phyloP scores from a whole-genome alignment of 345 rosid species.

The Gossypium bickii region DNA sequence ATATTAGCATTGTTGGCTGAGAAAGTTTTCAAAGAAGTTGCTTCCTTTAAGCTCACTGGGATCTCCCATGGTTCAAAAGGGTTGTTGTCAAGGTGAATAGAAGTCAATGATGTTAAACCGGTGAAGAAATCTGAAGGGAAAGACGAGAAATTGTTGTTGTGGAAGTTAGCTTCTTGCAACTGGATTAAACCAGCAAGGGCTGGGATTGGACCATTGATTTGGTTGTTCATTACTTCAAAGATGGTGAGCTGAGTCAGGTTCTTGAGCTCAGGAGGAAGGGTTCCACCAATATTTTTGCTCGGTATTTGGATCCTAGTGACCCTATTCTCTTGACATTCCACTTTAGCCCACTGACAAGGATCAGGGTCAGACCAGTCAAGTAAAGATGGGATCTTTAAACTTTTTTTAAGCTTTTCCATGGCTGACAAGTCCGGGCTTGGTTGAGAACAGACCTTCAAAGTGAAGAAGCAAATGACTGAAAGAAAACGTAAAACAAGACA shows the following conservation, averaged over 20 bases:
- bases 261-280: constrained; percentile 50
- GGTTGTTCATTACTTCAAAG: constrained; percentile 51
- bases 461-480: constrained; percentile 15
- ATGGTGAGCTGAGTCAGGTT: constrained; percentile 33
- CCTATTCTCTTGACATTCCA: constrained; percentile 32
- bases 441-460: constrained; percentile 17
- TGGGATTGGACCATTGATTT: constrained; percentile 47
- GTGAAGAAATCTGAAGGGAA: constrained; percentile 57
- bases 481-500: constrained; percentile 23
- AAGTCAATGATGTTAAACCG: constrained; percentile 40
- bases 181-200: constrained; percentile 46
- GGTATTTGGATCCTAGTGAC: constrained; percentile 63
- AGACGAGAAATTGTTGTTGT: constrained; percentile 44
- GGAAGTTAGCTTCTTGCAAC: constrained; percentile 33
- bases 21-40: constrained; percentile 41
- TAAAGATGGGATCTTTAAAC: constrained; percentile 30
- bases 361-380: constrained; percentile 59
- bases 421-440: constrained; percentile 19
- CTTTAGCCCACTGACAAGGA: constrained; percentile 60
- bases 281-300: constrained; percentile 31
- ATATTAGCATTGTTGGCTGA: constrained; percentile 46
- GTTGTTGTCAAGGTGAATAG: constrained; percentile 40
- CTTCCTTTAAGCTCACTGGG: constrained; percentile 41
- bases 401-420: constrained; percentile 33
- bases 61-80: constrained; percentile 48